Evolutionary conservation across 2,329 filamentous ascomycete genomes (phyloP), one percentile per base, ranked within the genome.

Genomic region (Dactylellina leptospora): DNA sequence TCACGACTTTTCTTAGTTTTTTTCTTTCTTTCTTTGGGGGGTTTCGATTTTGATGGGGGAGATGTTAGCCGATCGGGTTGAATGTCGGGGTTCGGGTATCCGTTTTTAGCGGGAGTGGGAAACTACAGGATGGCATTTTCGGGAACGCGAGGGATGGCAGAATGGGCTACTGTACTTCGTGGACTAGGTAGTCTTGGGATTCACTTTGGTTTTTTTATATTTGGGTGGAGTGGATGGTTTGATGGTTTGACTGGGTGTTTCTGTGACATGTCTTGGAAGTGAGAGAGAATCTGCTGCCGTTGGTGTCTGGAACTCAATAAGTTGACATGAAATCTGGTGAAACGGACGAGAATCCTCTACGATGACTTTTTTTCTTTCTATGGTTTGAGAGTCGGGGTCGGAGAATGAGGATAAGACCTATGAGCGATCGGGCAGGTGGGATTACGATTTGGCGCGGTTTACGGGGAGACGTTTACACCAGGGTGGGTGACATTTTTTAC

Each of bases 51-150:
- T n/a, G n/a, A n/a, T n/a, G n/a, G n/a, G n/a, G n/a, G n/a, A n/a
- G n/a, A 33, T 6, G 23, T 10, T 38, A 59, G 54, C 54, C 54
- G 54, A 59, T 59, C 36, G 20, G 54, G 38, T 47, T 40, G 40
- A 18, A n/a, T 30, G 11, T 23, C 22, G 51, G 40, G 11, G 44
- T 27, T 20, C 11, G 44, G 23, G 6, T 48, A 13, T 27, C 44
- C 44, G 27, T 27, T 6, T 48, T 48, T 48, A 48, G n/a, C n/a
- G n/a, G n/a, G n/a, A n/a, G n/a, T n/a, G n/a, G n/a, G n/a, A n/a
- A n/a, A n/a, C n/a, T 33, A 33, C 30, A 33, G 30, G 30, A 13
- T 33, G 13, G 30, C n/a, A 9, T 42, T 9, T 42, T 42, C 9
- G 38, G 38, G n/a, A 16, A 42, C 8, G 30, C 30, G 30, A 13